Evolutionary conservation across 2,329 filamentous ascomycete species (phyloP).

Genomic region (Herpotrichia juniperi): DNA sequence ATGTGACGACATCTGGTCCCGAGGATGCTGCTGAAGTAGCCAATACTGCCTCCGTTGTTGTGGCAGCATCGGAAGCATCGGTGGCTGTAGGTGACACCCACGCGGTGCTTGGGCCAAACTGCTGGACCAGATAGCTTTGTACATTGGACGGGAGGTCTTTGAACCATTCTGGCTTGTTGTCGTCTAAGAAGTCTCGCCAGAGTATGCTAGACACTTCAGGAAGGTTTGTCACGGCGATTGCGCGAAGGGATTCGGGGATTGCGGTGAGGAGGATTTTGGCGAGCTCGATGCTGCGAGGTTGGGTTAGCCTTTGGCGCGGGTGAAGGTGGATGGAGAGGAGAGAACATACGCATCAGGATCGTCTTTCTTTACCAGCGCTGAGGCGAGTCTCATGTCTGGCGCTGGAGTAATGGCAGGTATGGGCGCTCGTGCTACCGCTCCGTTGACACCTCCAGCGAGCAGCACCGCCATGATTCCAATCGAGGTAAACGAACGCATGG

Average conservation of each 20-base stretch:
- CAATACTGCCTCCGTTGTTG: neutral
- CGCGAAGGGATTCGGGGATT: constrained; percentile 40
- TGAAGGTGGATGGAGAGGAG: neutral
- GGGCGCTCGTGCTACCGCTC: constrained; percentile 14
- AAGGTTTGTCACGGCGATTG: constrained; percentile 43
- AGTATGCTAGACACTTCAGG: constrained; percentile 43
- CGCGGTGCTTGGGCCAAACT: constrained; percentile 41
- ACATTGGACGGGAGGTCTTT: constrained; percentile 36
- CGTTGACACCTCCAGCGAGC: constrained; percentile 1
- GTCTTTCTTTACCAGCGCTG: constrained; percentile 23
- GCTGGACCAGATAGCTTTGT: constrained; percentile 39
- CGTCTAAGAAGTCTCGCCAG: constrained; percentile 40
- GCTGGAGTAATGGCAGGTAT: constrained; percentile 35
- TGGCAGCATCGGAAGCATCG: constrained; percentile 8
- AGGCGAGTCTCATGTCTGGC: constrained; percentile 17
- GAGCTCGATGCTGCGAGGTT: constrained; percentile 27
- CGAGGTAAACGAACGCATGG: constrained; percentile 4
- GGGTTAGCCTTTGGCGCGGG: constrained; percentile 4
- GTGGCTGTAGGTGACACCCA: constrained; percentile 21
- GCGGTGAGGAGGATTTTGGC: constrained; percentile 42
- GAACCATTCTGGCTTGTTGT: constrained; percentile 43
- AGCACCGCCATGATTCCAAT: neutral
- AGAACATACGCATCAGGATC: constrained; percentile 40
- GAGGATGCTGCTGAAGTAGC: neutral
- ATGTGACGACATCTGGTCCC: neutral